Evolutionary conservation across 805 yeast genomes (phyloP).

Genomic region (Priceomyces carsonii): DNA sequence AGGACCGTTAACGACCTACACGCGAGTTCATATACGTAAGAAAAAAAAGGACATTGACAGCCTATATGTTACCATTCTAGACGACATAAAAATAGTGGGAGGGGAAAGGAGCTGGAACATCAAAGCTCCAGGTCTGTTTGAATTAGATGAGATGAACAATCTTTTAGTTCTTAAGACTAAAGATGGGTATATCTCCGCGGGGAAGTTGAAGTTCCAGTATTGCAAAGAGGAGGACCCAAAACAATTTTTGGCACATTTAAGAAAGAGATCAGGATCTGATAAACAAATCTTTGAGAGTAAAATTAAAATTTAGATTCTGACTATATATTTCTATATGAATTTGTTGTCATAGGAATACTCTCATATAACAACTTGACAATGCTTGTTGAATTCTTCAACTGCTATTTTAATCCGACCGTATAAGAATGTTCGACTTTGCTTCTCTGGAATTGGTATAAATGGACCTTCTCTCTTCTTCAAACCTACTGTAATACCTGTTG

Average conservation of each 20-base stretch:
- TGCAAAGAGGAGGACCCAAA: conserved; percentile 46
- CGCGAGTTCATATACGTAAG: conserved; percentile 32
- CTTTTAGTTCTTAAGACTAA: conserved; percentile 42
- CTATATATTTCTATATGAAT: conserved; percentile 8
- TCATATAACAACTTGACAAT: conserved; percentile 50
- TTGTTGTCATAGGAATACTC: not conserved
- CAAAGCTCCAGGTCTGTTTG: conserved; percentile 22
- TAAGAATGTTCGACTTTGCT: conserved; percentile 59
- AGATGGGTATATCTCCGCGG: conserved; percentile 42
- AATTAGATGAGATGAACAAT: conserved; percentile 12
- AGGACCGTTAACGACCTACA: conserved; percentile 56
- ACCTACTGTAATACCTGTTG: conserved; percentile 73
- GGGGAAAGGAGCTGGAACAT: conserved; percentile 4
- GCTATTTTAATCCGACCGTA: conserved; percentile 78
- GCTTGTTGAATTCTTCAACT: conserved; percentile 75
- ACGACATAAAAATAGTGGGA: conserved; percentile 27
- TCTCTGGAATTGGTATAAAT: conserved; percentile 80
- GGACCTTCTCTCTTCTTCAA: conserved; percentile 52
- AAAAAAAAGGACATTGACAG: conserved; percentile 28
- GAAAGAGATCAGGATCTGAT: conserved; percentile 54
- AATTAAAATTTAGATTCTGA: no score
- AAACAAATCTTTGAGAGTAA: no score
- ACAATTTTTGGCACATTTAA: conserved; percentile 44
- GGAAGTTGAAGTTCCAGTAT: conserved; percentile 54
- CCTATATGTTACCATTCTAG: conserved; percentile 49